Percentiles rank a stretch among this genome's conserved stretches.
Evolutionary conservation across 768 basidiomycete genomes (phyloP).

Genomic region (Termitomyces sp.): DNA sequence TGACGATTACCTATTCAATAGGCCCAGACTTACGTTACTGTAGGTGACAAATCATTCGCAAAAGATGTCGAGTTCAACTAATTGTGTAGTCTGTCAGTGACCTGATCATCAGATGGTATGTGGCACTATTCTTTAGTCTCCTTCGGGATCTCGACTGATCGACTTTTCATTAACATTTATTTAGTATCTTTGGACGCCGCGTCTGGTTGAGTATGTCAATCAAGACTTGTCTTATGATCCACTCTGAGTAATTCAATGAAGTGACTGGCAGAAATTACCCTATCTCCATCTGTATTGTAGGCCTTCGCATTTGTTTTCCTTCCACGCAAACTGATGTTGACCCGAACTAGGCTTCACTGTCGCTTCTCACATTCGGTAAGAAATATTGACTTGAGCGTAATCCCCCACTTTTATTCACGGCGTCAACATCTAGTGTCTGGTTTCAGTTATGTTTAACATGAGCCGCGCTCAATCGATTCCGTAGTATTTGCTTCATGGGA

Average conservation of each 20-base stretch:
- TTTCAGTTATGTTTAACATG: not conserved
- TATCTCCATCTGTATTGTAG: no score
- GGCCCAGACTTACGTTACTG: not conserved
- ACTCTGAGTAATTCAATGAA: no score
- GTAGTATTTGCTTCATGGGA: slow-evolving; percentile 2
- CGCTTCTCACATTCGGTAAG: no score
- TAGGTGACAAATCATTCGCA: not conserved
- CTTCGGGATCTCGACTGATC: not conserved
- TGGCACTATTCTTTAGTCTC: not conserved
- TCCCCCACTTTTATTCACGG: not conserved
- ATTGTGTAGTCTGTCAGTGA: slow-evolving; percentile 3
- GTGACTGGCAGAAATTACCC: not conserved
- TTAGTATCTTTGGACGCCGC: slow-evolving; percentile 5
- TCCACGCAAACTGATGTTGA: no score
- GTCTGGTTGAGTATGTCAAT: slow-evolving; percentile 5
- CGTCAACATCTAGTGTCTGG: not conserved
- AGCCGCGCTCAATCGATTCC: not conserved
- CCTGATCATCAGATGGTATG: slow-evolving; percentile 1
- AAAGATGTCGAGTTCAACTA: not conserved
- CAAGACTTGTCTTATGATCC: no score
- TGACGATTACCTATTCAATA: not conserved
- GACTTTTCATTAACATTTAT: not conserved
- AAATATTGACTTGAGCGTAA: not conserved
- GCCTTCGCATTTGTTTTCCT: no score
- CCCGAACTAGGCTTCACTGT: no score